Percentiles rank a stretch among this genome's conserved stretches.
These are phyloP conservation scores for Plantago rigida DNA, from an alignment of 305 asterid species.

Conservation along the genomic window DNA sequence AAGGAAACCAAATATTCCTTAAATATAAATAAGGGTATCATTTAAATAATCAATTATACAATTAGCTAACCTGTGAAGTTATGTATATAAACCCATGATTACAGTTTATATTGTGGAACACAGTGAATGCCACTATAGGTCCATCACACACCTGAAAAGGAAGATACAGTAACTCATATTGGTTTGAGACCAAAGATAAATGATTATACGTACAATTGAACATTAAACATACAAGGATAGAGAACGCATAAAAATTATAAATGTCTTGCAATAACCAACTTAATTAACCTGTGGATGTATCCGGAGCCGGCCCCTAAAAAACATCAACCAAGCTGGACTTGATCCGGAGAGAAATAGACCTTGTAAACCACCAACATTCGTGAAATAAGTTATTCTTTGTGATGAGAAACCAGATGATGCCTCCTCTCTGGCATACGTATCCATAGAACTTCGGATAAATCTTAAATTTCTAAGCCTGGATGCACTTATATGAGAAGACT, in stretches of 20 bases:
- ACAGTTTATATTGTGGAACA: conserved; percentile 90
- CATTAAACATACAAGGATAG: conserved; percentile 10
- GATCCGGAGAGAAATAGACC: conserved; percentile 77
- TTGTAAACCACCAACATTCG: conserved; percentile 81
- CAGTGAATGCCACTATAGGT: conserved; percentile 83
- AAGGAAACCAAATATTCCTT: conserved; percentile 14
- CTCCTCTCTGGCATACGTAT: conserved; percentile 70
- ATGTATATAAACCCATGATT: conserved; percentile 85
- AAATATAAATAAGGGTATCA: conserved; percentile 12
- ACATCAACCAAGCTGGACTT: conserved; percentile 85
- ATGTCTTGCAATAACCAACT: conserved; percentile 14
- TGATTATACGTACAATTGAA: neutral
- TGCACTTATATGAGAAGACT: conserved; percentile 43
- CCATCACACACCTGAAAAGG: conserved; percentile 82
- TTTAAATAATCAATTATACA: conserved; percentile 16
- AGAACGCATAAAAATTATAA: neutral
- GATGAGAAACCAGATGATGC: conserved; percentile 49
- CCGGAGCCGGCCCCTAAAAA: conserved; percentile 84
- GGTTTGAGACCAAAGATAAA: conserved; percentile 6
- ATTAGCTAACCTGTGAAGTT: conserved; percentile 62
- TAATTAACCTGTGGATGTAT: conserved; percentile 80
- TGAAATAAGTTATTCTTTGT: conserved; percentile 61
- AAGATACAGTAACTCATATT: conserved; percentile 14
- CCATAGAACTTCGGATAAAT: conserved; percentile 61
- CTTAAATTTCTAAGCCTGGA: conserved; percentile 88